Conservation (phyloP, 257 asterid species). For the Haberlea rhodopensis region DNA sequence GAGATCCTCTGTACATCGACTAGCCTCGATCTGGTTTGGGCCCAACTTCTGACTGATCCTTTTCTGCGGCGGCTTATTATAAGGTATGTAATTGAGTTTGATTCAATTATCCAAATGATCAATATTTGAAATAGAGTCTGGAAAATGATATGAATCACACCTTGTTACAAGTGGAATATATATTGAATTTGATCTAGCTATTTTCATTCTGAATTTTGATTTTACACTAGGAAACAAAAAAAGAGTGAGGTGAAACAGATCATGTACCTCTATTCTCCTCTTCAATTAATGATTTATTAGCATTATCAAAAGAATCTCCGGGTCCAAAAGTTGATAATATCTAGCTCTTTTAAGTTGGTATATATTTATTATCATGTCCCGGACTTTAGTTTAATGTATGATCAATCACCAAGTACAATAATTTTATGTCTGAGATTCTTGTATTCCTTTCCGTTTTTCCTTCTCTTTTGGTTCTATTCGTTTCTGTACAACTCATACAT, state of each 20-base stretch:
- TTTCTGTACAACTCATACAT: not conserved
- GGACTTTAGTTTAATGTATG: not conserved
- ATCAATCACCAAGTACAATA: not conserved
- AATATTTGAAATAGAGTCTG: not conserved
- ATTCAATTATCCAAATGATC: slow-evolving; percentile 17
- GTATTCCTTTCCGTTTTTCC: not conserved
- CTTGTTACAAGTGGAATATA: slow-evolving; percentile 1
- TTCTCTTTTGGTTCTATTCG: not conserved
- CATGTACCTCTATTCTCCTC: no score
- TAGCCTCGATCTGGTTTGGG: slow-evolving; percentile 85
- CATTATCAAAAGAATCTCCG: not conserved
- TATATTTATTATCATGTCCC: not conserved
- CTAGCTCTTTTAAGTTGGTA: slow-evolving; percentile 7
- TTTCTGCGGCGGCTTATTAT: slow-evolving; percentile 82
- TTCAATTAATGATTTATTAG: no score
- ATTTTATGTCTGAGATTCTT: slow-evolving; percentile 6
- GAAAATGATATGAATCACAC: slow-evolving; percentile 7
- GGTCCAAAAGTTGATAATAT: not conserved
- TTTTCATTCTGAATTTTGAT: no score
- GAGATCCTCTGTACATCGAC: slow-evolving; percentile 76
- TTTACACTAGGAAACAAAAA: no score
- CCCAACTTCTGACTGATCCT: slow-evolving; percentile 83
- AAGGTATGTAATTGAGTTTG: slow-evolving; percentile 46
- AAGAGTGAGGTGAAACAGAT: no score
- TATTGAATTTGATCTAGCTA: slow-evolving; percentile 2